Conservation (phyloP, 2,329 filamentous ascomycete genomes). For the Phyllosticta paracitricarpa region DNA sequence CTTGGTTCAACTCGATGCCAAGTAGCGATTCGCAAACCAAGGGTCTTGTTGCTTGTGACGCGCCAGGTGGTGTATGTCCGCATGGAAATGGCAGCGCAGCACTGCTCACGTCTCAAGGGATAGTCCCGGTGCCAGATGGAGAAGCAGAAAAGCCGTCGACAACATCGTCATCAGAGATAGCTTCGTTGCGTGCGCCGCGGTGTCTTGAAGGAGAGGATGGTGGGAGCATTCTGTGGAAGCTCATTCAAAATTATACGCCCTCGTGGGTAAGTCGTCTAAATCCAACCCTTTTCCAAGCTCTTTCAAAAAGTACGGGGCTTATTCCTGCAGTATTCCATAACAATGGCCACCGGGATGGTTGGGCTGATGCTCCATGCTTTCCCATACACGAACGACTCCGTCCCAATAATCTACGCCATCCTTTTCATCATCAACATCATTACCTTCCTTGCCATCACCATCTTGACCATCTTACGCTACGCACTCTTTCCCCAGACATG, state of each 20-base stretch:
- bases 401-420: conserved; percentile 49
- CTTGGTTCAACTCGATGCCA: conserved; percentile 3
- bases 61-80: not conserved
- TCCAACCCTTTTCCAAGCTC: not conserved
- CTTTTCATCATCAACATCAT: conserved; percentile 52
- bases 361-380: conserved; percentile 52
- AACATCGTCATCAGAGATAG: conserved; percentile 2
- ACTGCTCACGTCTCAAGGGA: not conserved
- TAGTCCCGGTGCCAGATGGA: not conserved
- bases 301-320: not conserved
- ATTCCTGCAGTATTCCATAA: conserved; percentile 20
- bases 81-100: conserved; percentile 6
- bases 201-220: not conserved
- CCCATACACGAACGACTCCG: conserved; percentile 49
- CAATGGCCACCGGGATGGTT: conserved; percentile 58
- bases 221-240: conserved; percentile 1
- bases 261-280: conserved; percentile 18
- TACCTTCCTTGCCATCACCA: conserved; percentile 47
- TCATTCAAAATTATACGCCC: conserved; percentile 27
- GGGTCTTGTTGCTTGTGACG: not conserved
- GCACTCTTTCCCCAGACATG: conserved; percentile 56
- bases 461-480: conserved; percentile 51
- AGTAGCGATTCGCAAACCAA: conserved; percentile 1
- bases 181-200: not conserved
- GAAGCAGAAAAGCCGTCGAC: conserved; percentile 4